These are phyloP conservation scores for Dothideomycetes sp. DNA, from an alignment of 2,329 filamentous ascomycete genomes.

Conservation along the genomic window DNA sequence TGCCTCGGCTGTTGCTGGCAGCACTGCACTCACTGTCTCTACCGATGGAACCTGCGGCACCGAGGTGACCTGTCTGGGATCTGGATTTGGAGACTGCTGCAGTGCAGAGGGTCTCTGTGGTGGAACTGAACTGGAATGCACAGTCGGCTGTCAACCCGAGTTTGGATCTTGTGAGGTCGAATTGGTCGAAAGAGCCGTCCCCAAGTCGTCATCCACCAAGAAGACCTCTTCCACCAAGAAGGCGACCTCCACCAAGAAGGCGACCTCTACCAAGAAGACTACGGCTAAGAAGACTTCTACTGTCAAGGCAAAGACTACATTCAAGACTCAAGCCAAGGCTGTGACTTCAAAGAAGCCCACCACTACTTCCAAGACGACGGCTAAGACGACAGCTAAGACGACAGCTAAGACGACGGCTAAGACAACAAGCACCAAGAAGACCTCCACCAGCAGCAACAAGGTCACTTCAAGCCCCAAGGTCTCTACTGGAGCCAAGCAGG, in stretches of 20 bases:
- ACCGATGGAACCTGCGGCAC: slow-evolving; percentile 3
- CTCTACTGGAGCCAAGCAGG: slow-evolving; percentile 1
- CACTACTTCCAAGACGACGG: neutral
- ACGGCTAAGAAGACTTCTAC: neutral
- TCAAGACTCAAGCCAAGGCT: neutral
- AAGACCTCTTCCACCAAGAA: neutral
- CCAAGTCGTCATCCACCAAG: neutral
- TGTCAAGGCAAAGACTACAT: slow-evolving; percentile 4
- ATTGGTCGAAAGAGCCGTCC: slow-evolving; percentile 4
- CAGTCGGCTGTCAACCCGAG: slow-evolving; percentile 6
- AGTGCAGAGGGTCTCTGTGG: slow-evolving; percentile 6
- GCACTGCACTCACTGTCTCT: neutral
- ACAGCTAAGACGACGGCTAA: neutral
- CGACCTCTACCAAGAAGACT: neutral
- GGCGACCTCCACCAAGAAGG: slow-evolving; percentile 1
- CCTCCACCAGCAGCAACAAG: neutral
- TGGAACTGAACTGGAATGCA: slow-evolving; percentile 3
- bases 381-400: neutral
- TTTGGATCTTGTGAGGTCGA: slow-evolving; percentile 10
- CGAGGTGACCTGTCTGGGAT: slow-evolving; percentile 7
- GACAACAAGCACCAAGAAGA: neutral
- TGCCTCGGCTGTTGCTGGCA: slow-evolving; percentile 4
- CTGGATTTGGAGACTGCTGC: slow-evolving; percentile 6
- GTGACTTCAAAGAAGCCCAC: neutral
- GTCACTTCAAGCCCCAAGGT: slow-evolving; percentile 1